Conservation (phyloP, 257 asterid species). For the Anisodus acutangulus region DNA sequence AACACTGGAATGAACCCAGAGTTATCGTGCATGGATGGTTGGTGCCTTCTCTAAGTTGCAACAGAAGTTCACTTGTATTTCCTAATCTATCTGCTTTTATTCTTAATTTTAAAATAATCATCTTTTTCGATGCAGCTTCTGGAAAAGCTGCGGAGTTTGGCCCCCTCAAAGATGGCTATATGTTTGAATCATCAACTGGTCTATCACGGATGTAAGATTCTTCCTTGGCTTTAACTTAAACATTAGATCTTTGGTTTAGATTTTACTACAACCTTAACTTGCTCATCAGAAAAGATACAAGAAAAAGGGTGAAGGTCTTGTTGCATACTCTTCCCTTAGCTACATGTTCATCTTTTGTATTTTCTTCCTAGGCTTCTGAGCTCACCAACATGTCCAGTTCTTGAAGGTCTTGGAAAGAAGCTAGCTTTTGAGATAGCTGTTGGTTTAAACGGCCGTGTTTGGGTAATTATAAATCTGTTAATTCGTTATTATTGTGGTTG, state of each 20-base stretch:
- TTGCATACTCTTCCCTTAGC: conserved; percentile 24
- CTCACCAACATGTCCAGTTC: conserved; percentile 85
- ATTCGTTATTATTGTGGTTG: conserved; percentile 14
- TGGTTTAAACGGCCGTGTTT: conserved; percentile 91
- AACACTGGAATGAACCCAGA: conserved; percentile 92
- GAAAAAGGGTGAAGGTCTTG: conserved; percentile 15
- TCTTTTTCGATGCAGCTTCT: conserved; percentile 47
- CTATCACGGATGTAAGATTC: conserved; percentile 71
- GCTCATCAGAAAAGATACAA: conserved; percentile 14
- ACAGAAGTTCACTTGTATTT: neutral
- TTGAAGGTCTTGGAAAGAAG: conserved; percentile 89
- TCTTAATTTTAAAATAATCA: conserved; percentile 21
- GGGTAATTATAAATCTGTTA: conserved; percentile 59
- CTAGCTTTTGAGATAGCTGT: conserved; percentile 93
- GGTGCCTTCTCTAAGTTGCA: conserved; percentile 38
- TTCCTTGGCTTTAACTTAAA: neutral
- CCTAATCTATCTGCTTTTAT: conserved; percentile 15
- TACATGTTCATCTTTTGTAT: conserved; percentile 8
- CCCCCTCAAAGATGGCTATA: conserved; percentile 85
- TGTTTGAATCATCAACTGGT: conserved; percentile 94
- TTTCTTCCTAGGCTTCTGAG: conserved; percentile 63
- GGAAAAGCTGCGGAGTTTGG: conserved; percentile 97
- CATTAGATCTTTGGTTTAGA: neutral
- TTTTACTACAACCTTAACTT: conserved; percentile 8
- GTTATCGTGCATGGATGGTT: conserved; percentile 96